Evolutionary conservation across 176 grass and related monocot species (phyloP), one percentile per base, ranked within the genome.

Genomic region (Urochloa ruziziensis): DNA sequence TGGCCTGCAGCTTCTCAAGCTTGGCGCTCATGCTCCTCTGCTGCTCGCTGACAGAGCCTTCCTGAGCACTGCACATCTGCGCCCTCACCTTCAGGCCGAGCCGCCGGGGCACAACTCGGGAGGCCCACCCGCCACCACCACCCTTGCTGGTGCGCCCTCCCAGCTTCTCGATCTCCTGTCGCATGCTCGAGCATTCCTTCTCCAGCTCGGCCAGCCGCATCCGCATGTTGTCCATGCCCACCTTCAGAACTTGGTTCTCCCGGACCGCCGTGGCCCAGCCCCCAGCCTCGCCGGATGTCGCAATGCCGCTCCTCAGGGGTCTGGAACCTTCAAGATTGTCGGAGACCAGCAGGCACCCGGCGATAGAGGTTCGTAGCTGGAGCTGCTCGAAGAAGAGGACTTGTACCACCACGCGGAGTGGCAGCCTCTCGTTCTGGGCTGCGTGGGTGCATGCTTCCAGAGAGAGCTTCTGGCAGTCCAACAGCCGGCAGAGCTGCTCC

Each of bases 351-450:
- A 97, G 87, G 77, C 94, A 97, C n/a, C 94, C 94, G 0, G 94
- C 94, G 12, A 97, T 94, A 5, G 94, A 97, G 43, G 94, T 97
- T 44, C 94, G 63, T 14, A 97, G 83, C 62, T 97, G 94, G 10
- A 97, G 92, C 67, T 97, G 94, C 88, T 97, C 94, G 18, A 97
- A 94, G 85, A 97, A 97, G 78, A 97, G 91, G 40, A 97, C 94
- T 60, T 97, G 94, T 44, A 94, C 94, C 4, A 94, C 89, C 1
- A 94, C 82, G 0, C 94, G 87, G 17, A 97, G 71, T 5, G 94
- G 94, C 24, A 97, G 85, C 53, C 94, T 80, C 85, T 97, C 94
- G 13, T 97, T 97, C 83, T 97, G 94, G 4, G 94, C 94, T 6
- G 94, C 94, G 37, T 97, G 94, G 7, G 91, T 97, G 85, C 94